Evolutionary conservation across 2,329 filamentous ascomycete species (phyloP).

Genomic region (Cercospora sesami): DNA sequence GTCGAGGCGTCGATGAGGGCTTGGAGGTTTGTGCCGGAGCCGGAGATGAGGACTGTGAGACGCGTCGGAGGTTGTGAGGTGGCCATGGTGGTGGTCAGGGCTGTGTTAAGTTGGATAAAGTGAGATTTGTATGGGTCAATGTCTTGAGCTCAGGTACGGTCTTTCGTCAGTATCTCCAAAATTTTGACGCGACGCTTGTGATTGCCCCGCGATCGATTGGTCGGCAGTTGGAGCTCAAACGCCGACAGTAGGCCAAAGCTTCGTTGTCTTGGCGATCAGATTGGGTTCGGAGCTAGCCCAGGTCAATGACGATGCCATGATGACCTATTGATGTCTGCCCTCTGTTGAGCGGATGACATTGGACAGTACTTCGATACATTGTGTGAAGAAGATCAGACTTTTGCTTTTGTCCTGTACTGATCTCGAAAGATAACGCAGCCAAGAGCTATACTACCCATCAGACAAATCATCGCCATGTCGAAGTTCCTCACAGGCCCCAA

Average conservation of each 20-base stretch:
- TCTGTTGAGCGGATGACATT: background rate
- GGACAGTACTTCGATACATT: background rate
- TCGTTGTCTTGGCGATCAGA: slow-evolving; percentile 7
- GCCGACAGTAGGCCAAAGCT: slow-evolving; percentile 1
- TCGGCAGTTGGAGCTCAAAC: background rate
- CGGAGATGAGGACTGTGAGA: slow-evolving; percentile 57
- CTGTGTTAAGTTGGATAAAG: background rate
- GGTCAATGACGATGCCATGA: slow-evolving; percentile 12
- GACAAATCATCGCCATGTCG: slow-evolving; percentile 25
- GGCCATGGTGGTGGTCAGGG: background rate
- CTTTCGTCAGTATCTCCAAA: slow-evolving; percentile 1
- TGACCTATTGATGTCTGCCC: background rate
- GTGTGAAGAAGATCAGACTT: slow-evolving; percentile 1
- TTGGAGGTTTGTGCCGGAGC: slow-evolving; percentile 76
- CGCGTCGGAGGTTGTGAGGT: slow-evolving; percentile 20
- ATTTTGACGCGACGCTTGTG: slow-evolving; percentile 10
- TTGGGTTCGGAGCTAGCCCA: background rate
- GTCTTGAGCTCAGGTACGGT: background rate
- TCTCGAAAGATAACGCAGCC: slow-evolving; percentile 5
- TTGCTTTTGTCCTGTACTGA: slow-evolving; percentile 1
- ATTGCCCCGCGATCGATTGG: background rate
- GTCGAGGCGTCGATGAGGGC: slow-evolving; percentile 66
- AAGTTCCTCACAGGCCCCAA: slow-evolving; percentile 33
- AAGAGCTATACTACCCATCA: background rate
- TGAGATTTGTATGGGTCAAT: background rate